These are phyloP conservation scores for Agastache rugosa DNA, from an alignment of 257 asterid species.

Conservation along the genomic window DNA sequence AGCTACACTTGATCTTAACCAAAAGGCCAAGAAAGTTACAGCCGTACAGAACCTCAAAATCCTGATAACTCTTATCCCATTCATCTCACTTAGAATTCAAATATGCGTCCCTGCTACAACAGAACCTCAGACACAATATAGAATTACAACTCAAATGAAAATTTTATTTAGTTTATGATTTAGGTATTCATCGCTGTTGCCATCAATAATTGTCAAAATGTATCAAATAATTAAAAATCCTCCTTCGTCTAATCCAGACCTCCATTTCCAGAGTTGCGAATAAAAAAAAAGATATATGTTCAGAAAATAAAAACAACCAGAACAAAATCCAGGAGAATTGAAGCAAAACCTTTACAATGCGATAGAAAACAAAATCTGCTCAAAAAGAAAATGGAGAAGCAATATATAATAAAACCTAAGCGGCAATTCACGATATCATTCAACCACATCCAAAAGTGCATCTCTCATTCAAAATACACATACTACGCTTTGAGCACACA, in stretches of 20 bases:
- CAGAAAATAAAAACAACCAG: background rate
- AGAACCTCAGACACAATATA: background rate
- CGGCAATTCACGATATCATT: slow-evolving; percentile 24
- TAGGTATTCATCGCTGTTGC: background rate
- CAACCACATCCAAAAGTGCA: slow-evolving; percentile 5
- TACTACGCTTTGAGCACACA: background rate
- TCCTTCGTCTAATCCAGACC: slow-evolving; percentile 14
- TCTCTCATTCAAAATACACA: background rate
- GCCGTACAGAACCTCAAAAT: background rate
- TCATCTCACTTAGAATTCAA: slow-evolving; percentile 4
- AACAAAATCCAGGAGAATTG: background rate
- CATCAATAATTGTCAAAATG: background rate
- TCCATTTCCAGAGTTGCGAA: slow-evolving; percentile 11
- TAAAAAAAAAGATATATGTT: background rate
- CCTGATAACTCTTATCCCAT: background rate
- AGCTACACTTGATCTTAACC: slow-evolving; percentile 62
- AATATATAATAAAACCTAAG: slow-evolving; percentile 21
- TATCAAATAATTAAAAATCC: slow-evolving; percentile 11
- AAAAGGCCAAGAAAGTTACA: slow-evolving; percentile 87
- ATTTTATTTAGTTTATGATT: background rate
- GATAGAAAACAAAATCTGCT: background rate
- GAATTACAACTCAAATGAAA: background rate
- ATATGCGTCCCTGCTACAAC: background rate
- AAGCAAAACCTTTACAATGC: slow-evolving; percentile 16
- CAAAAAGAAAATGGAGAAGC: background rate